Evolutionary conservation across 2,329 filamentous ascomycete genomes (phyloP).

Genomic region (Chaetomium sp.): DNA sequence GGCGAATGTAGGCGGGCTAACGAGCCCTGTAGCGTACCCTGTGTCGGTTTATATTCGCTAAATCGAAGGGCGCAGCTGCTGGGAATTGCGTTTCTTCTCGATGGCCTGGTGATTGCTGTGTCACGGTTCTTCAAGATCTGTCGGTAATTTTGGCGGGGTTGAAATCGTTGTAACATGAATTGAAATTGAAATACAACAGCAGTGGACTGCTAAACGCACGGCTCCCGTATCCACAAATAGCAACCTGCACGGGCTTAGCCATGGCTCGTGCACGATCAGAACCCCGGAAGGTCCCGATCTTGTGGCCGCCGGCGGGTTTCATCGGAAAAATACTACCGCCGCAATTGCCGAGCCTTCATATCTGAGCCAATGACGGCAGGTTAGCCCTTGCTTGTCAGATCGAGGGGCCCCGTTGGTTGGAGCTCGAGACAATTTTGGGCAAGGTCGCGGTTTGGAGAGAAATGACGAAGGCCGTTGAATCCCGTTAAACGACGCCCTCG

Average conservation of each 20-base stretch:
- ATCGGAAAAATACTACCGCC: slow-evolving; percentile 29
- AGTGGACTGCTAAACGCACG: neutral
- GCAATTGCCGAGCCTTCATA: slow-evolving; percentile 15
- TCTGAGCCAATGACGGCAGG: slow-evolving; percentile 20
- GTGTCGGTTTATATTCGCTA: neutral
- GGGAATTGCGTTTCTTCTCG: neutral
- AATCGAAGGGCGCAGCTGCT: neutral
- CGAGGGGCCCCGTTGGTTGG: slow-evolving; percentile 19
- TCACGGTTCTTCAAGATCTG: slow-evolving; percentile 14
- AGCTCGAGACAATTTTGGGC: slow-evolving; percentile 29
- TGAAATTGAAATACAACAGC: neutral
- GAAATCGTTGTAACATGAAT: neutral
- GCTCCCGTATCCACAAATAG: neutral
- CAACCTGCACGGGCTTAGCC: no score
- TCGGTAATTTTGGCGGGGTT: slow-evolving; percentile 18
- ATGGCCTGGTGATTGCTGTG: neutral
- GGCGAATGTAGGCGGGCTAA: neutral
- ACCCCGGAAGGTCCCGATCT: neutral
- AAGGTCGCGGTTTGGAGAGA: slow-evolving; percentile 27
- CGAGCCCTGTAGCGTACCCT: neutral
- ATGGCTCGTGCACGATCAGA: neutral
- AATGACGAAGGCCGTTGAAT: slow-evolving; percentile 28
- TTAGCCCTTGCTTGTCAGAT: slow-evolving; percentile 15
- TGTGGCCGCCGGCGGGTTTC: neutral
- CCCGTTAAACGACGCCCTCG: slow-evolving; percentile 14